These are phyloP conservation scores for Solanum etuberosum DNA, from an alignment of 257 asterid genomes.

Conservation along the genomic window DNA sequence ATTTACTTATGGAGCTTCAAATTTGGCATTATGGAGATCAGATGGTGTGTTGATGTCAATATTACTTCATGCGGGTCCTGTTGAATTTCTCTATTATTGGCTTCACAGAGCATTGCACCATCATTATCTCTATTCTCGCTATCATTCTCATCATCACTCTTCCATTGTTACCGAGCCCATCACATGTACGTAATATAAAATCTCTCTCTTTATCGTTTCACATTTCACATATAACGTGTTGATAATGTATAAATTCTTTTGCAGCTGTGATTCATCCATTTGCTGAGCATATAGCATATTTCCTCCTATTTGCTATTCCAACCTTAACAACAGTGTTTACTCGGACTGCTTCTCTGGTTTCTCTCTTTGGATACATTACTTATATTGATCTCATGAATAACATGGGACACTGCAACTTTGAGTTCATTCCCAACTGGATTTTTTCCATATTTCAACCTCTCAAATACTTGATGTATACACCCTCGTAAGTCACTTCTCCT, in stretches of 20 bases:
- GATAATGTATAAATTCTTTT: not conserved
- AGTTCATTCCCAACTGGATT: conserved; percentile 1
- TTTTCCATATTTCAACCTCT: not conserved
- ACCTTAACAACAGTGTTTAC: conserved; percentile 25
- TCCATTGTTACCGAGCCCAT: conserved; percentile 1
- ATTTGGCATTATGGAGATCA: not conserved
- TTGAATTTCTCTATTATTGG: not conserved
- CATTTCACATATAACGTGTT: not conserved
- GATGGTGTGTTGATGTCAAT: not conserved
- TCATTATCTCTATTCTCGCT: not conserved
- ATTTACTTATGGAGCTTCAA: not conserved
- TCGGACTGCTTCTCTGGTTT: conserved; percentile 6
- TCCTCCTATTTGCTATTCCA: conserved; percentile 56
- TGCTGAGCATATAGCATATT: conserved; percentile 77
- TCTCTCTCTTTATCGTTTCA: not conserved
- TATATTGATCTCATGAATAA: conserved; percentile 10
- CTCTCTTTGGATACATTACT: conserved; percentile 1
- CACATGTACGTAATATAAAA: not conserved
- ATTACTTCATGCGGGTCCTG: not conserved
- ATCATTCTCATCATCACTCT: conserved; percentile 3
- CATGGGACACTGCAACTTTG: conserved; percentile 13
- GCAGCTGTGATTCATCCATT: conserved; percentile 92
- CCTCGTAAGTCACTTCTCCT: conserved; percentile 1
- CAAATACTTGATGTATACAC: not conserved
- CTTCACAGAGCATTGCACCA: not conserved